Evolutionary conservation across 1,139 yeast genomes (phyloP).

Genomic region (Taphrina sp.): DNA sequence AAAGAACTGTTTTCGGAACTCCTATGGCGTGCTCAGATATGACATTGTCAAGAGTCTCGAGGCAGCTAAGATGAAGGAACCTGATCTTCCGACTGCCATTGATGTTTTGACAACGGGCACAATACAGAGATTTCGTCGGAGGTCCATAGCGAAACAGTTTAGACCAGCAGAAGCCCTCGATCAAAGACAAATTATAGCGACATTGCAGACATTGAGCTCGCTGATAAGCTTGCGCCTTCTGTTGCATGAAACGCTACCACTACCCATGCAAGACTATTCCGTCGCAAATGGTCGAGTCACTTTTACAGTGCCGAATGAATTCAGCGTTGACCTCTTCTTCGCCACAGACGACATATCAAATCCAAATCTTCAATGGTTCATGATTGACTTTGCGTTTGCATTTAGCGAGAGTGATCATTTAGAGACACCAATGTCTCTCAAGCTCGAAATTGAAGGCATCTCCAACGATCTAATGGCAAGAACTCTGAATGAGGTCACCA

Average conservation of each 20-base stretch:
- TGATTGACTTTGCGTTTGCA: constrained; percentile 64
- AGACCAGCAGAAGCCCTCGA: constrained; percentile 50
- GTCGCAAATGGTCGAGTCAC: constrained; percentile 75
- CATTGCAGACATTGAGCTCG: constrained; percentile 68
- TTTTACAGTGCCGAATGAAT: constrained; percentile 64
- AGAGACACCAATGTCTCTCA: constrained; percentile 16
- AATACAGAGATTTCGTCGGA: constrained; percentile 16
- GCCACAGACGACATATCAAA: constrained; percentile 64
- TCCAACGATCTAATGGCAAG: constrained; percentile 9
- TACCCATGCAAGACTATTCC: constrained; percentile 56
- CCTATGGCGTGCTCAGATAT: constrained; percentile 56
- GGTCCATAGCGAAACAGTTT: constrained; percentile 43
- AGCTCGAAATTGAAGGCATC: constrained; percentile 40
- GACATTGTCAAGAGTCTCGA: constrained; percentile 64
- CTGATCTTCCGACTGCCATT: constrained; percentile 80
- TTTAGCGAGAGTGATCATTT: not conserved
- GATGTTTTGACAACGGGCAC: constrained; percentile 74
- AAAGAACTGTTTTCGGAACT: constrained; percentile 63
- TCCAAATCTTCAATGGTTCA: constrained; percentile 60
- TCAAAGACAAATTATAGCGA: constrained; percentile 58
- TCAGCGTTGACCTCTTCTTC: constrained; percentile 56
- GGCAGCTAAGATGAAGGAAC: constrained; percentile 78
- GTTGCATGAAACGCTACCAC: constrained; percentile 47
- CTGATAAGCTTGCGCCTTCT: constrained; percentile 75
- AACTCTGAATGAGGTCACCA: constrained; percentile 6